Evolutionary conservation across 352 stramenopile species (phyloP), one percentile per base, ranked within the genome.

Genomic region (Phytopythium helicoides): DNA sequence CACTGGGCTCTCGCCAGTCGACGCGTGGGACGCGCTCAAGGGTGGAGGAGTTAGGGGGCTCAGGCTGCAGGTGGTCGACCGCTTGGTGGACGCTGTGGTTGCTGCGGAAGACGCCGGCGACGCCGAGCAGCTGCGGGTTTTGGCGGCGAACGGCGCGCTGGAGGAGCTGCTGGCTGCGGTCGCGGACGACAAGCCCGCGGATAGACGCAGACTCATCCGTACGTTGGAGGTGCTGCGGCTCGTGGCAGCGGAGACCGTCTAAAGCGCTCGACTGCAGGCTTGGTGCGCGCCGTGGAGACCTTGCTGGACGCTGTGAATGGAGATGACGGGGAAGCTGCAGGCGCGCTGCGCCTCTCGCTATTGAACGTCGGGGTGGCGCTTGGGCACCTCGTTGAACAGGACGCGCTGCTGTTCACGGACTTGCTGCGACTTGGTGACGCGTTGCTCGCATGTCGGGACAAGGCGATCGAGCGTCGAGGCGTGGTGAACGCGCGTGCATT

Each of bases 371-470:
- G 71, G 0, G 48, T 67, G 21, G 60, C 68, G 18, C 54, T 90
- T 3, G 50, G 47, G 1, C 65, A 74, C 40, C 54, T 90, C 2
- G 45, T 73, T 7, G 44, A 76, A 8, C 28, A 64, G 0, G 61
- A 82, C 3, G 57, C 72, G 26, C 49, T 81, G 38, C 64, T 67
- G 0, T 83, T 70, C 45, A 60, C 66, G 6, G 75, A 82, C 52
- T 22, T 86, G n/a, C 28, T 87, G 21, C 68, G 66, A 37, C 47
- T 90, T 7, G 66, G 73, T 0, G 54, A 90, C 15, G 52, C 45
- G 7, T 53, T 88, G 16, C 46, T 72, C 8, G 25, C 16, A 10
- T 55, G 28, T 16, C 46, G 34, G 9, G 31, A 28, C 56, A 52
- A 40, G 25, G 41, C 23, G 41, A 52, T 28, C 11, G 12, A 31